A percentile compares a stretch with the other conserved stretches of the same genome.
These are phyloP conservation scores for Mollisia scopiformis DNA, from an alignment of 2,329 filamentous ascomycete genomes.

Conservation along the genomic window DNA sequence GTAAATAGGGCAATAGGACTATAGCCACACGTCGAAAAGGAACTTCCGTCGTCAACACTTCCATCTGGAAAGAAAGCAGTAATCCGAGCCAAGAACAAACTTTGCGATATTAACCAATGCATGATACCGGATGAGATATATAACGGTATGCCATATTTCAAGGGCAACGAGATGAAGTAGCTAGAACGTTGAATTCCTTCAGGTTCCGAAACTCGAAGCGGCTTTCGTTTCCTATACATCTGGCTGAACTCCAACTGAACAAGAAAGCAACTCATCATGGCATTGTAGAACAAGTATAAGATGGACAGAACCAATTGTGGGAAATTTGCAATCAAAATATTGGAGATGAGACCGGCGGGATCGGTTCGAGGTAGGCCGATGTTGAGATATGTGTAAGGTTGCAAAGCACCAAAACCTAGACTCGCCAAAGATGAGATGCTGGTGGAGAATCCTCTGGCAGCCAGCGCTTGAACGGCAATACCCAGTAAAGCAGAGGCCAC, in stretches of 20 bases:
- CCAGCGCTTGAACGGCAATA: no score
- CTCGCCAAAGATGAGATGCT: no score
- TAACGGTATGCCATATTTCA: constrained; percentile 38
- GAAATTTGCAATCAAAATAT: background rate
- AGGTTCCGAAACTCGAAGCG: constrained; percentile 37
- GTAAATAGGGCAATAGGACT: background rate
- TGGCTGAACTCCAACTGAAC: background rate
- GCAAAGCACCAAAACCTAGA: no score
- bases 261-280: background rate
- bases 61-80: background rate
- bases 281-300: background rate
- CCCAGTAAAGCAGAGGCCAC: no score
- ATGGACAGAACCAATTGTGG: background rate
- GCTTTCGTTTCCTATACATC: constrained; percentile 34
- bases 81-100: constrained; percentile 33
- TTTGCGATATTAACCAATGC: constrained; percentile 44
- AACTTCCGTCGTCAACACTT: background rate
- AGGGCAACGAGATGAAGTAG: constrained; percentile 41
- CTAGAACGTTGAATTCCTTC: constrained; percentile 34
- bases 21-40: background rate
- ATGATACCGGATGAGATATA: constrained; percentile 32
- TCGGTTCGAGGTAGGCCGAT: no score
- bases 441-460: no score
- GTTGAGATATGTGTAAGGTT: no score
- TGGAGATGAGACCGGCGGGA: background rate